phyloP scores from a whole-genome alignment of 2,329 filamentous ascomycete species.

The Emmonsiellopsis sp. region DNA sequence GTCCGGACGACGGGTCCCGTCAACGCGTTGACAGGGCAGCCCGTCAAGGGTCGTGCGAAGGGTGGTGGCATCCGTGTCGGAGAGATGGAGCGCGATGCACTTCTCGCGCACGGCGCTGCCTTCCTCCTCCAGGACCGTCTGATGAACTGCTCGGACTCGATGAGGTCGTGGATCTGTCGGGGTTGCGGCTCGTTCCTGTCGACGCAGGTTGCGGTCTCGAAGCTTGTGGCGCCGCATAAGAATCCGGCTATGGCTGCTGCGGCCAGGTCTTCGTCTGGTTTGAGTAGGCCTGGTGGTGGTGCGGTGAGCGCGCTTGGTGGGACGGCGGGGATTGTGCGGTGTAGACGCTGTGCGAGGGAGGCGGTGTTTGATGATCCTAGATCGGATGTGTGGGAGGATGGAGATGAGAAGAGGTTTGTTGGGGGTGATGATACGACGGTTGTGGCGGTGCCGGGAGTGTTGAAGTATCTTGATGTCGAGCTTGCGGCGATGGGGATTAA shows the following conservation, averaged over 20 bases:
- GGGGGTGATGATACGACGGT: slow-evolving; percentile 86
- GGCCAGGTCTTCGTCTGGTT: slow-evolving; percentile 7
- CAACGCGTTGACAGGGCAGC: slow-evolving; percentile 83
- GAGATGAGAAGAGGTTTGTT: slow-evolving; percentile 70
- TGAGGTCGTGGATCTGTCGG: slow-evolving; percentile 80
- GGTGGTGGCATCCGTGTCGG: slow-evolving; percentile 98
- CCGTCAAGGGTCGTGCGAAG: slow-evolving; percentile 92
- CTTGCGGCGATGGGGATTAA: slow-evolving; percentile 93
- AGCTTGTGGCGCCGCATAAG: slow-evolving; percentile 11
- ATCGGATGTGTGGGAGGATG: slow-evolving; percentile 79
- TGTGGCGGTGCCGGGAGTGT: slow-evolving; percentile 83
- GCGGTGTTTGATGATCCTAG: slow-evolving; percentile 56
- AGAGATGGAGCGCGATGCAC: slow-evolving; percentile 96
- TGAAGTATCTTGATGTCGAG: slow-evolving; percentile 91
- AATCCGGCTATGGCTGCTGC: slow-evolving; percentile 15
- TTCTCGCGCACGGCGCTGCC: slow-evolving; percentile 89
- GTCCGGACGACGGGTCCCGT: slow-evolving; percentile 92
- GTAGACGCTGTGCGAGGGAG: slow-evolving; percentile 66
- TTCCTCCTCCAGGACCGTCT: slow-evolving; percentile 92
- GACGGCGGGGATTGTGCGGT: slow-evolving; percentile 57
- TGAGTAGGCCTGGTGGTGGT: slow-evolving; percentile 40
- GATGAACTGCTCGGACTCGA: slow-evolving; percentile 94
- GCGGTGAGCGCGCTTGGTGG: slow-evolving; percentile 52
- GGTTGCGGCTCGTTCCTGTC: slow-evolving; percentile 84
- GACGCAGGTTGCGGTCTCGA: slow-evolving; percentile 51